Conservation (phyloP, 371 early-diverging fungal genomes). For the Saksenaea vasiformis region DNA sequence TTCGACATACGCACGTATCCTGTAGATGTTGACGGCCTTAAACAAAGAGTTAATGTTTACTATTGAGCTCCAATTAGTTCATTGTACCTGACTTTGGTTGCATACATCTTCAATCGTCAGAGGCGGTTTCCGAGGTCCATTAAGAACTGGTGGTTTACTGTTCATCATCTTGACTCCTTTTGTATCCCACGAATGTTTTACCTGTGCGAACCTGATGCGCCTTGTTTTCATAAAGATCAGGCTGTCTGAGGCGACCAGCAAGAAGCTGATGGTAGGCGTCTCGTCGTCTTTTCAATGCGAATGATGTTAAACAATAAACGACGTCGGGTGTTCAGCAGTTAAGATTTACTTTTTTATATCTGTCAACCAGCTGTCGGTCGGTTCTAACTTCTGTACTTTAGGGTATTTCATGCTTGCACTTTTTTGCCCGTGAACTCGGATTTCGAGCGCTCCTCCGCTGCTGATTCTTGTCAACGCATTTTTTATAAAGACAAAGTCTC, state of each 20-base stretch:
- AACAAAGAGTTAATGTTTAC: background rate
- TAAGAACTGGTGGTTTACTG: background rate
- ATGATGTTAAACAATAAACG: background rate
- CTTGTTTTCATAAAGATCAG: background rate
- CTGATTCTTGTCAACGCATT: constrained; percentile 9
- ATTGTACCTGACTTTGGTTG: background rate
- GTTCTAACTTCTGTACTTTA: constrained; percentile 12
- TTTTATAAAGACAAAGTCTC: constrained; percentile 12
- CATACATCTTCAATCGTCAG: background rate
- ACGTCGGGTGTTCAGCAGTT: background rate
- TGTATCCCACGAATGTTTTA: background rate
- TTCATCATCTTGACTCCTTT: background rate
- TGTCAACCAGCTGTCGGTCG: background rate
- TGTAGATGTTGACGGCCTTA: constrained; percentile 11
- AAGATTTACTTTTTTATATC: constrained; percentile 10
- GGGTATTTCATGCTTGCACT: background rate
- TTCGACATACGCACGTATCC: constrained; percentile 12
- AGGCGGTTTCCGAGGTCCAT: background rate
- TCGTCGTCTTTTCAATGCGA: background rate
- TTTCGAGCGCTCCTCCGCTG: constrained; percentile 3
- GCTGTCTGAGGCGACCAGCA: background rate
- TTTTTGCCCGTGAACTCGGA: constrained; percentile 12
- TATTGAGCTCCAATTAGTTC: background rate
- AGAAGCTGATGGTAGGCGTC: background rate
- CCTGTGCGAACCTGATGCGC: background rate